Evolutionary conservation across 2,329 filamentous ascomycete species (phyloP), one percentile per base, ranked within the genome.

Genomic region (Kalmusia sp.): DNA sequence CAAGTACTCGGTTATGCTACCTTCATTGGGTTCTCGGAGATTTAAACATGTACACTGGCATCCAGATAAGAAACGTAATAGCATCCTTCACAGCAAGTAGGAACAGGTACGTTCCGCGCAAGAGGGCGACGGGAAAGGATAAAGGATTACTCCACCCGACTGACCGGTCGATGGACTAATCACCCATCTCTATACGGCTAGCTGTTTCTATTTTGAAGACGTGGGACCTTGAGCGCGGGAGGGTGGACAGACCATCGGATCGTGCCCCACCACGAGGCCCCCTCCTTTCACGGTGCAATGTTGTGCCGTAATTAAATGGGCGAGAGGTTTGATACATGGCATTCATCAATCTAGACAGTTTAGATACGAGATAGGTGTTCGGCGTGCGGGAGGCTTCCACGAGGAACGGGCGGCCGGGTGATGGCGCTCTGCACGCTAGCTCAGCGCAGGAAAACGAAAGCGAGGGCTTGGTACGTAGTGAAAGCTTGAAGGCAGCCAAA

Each of bases 371-470:
- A 4, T 34, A 45, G 12, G 31, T 14, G 44, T 37, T 47, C 44
- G 44, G 41, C 31, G 43, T 17, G 30, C 43, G 31, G 43, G 30
- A 47, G 44, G 44, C 44, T 34, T 27, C 21, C 31, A 14, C 31
- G 22, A 47, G 19, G 44, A 47, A 47, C 31, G 44, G 44, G 44
- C 28, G 44, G 44, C 33, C 44, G 28, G 15, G 28, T n/a, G 27
- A 11, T 35, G 21, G 43, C 43, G 21, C 21, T 35, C 17, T n/a
- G 28, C 12, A 15, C 41, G 19, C 41, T 45, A 45, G 28, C 3
- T 15, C 41, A n/a, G 17, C 41, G 12, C 19, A 33, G 41, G 41
- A n/a, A 8, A 45, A 22, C 31, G 43, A 27, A 46, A 25, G 43
- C 30, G 30, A 35, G 3, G 7, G 27, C 22, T 7, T 19, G 22